Conservation (phyloP, 208 protist genomes). For the Crithidia expoeki region DNA sequence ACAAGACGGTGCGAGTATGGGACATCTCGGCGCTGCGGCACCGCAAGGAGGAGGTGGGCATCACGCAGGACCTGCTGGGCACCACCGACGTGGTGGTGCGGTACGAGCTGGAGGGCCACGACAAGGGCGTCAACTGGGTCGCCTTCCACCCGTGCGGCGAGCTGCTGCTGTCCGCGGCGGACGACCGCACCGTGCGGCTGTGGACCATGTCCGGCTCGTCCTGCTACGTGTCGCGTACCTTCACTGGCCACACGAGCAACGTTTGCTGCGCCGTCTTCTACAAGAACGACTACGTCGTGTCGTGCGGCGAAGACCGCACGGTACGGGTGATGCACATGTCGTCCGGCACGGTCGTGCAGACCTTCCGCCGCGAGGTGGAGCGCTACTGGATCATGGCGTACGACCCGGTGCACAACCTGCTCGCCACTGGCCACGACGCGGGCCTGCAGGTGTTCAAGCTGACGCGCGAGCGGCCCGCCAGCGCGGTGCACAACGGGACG, state of each 20-base stretch:
- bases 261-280: conserved; percentile 97
- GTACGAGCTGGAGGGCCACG: conserved; percentile 97
- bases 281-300: conserved; percentile 97
- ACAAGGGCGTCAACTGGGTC: conserved; percentile 99
- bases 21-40: conserved; percentile 95
- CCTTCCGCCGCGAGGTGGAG: conserved; percentile 95
- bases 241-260: conserved; percentile 98
- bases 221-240: conserved; percentile 92
- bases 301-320: conserved; percentile 95
- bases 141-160: conserved; percentile 96
- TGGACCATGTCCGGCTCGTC: conserved; percentile 93
- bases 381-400: conserved; percentile 98
- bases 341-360: conserved; percentile 60
- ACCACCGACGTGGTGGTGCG: conserved; percentile 93
- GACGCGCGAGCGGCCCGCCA: conserved; percentile 95
- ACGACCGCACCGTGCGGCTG: conserved; percentile 97
- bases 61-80: conserved; percentile 95
- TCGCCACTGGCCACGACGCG: conserved; percentile 97
- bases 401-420: conserved; percentile 94
- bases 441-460: conserved; percentile 99
- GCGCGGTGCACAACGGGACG: conserved; percentile 41
- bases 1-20: conserved; percentile 99
- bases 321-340: conserved; percentile 93
- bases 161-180: conserved; percentile 96
- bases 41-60: conserved; percentile 58